Conservation (phyloP, 441 rosid genomes). For the Manihot esculenta region DNA sequence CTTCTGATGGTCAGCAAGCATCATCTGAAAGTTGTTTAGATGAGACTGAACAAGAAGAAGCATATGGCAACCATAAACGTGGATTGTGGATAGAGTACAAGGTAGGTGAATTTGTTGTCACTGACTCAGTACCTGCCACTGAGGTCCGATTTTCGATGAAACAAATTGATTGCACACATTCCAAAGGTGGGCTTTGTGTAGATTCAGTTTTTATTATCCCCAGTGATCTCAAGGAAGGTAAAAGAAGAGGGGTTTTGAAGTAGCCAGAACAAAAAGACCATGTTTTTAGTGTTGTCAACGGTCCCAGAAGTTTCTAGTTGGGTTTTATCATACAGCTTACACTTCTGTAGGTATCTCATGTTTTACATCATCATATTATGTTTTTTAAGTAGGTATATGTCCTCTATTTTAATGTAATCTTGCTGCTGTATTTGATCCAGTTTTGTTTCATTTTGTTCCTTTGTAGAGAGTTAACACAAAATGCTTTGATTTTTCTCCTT, state of each 20-base stretch:
- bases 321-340: slow-evolving; percentile 37
- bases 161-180: slow-evolving; percentile 88
- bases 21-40: slow-evolving; percentile 57
- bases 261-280: slow-evolving; percentile 24
- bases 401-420: slow-evolving; percentile 38
- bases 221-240: slow-evolving; percentile 49
- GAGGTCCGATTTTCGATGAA: slow-evolving; percentile 75
- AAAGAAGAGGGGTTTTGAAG: slow-evolving; percentile 42
- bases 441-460: slow-evolving; percentile 32
- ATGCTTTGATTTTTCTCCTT: slow-evolving; percentile 25
- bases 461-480: slow-evolving; percentile 25
- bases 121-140: slow-evolving; percentile 47
- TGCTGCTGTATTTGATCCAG: slow-evolving; percentile 33
- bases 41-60: slow-evolving; percentile 40
- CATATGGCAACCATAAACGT: slow-evolving; percentile 60
- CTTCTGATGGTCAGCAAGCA: slow-evolving; percentile 74
- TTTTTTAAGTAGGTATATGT: slow-evolving; percentile 37
- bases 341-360: slow-evolving; percentile 31
- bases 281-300: slow-evolving; percentile 21
- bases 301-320: slow-evolving; percentile 26
- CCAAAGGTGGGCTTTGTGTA: slow-evolving; percentile 86
- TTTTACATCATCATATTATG: slow-evolving; percentile 33
- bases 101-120: slow-evolving; percentile 71
- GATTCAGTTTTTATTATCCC: slow-evolving; percentile 81
- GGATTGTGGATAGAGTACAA: slow-evolving; percentile 81